Evolutionary conservation across 225 moss, liverwort and hornwort genomes (phyloP).

Genomic region (Climacium dendroides): DNA sequence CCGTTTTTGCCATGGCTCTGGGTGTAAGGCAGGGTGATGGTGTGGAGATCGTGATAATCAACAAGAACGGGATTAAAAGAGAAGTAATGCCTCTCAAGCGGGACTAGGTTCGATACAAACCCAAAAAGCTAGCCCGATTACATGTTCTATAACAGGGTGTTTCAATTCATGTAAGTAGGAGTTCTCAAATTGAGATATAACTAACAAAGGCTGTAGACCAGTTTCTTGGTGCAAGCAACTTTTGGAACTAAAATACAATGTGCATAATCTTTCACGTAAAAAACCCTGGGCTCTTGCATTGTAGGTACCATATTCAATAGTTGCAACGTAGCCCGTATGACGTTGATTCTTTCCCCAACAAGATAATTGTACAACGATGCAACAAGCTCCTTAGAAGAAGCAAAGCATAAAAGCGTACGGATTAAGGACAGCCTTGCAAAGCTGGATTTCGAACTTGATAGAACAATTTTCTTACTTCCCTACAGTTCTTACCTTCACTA

Average conservation of each 20-base stretch:
- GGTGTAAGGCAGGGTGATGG: conserved; percentile 13
- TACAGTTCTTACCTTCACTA: not conserved
- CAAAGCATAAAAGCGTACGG: not conserved
- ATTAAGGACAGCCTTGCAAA: not conserved
- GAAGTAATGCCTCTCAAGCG: conserved; percentile 25
- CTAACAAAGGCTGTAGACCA: not conserved
- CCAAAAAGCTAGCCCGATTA: not conserved
- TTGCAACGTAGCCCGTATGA: not conserved
- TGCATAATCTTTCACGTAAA: not conserved
- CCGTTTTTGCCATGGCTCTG: not conserved
- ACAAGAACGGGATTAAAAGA: conserved; percentile 13
- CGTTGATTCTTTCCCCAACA: not conserved
- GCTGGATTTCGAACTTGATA: not conserved
- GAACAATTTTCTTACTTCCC: not conserved
- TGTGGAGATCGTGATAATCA: conserved; percentile 28
- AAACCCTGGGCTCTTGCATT: not conserved
- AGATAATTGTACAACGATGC: not conserved
- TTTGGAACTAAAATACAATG: not conserved
- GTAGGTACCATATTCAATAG: not conserved
- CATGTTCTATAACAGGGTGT: not conserved
- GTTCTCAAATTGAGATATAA: not conserved
- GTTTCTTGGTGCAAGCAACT: not conserved
- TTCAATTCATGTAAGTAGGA: not conserved
- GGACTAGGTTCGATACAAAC: not conserved
- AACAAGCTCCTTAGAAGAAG: not conserved